Conservation (phyloP, 2,329 filamentous ascomycete species). For the Pyrenochaeta sp. region DNA sequence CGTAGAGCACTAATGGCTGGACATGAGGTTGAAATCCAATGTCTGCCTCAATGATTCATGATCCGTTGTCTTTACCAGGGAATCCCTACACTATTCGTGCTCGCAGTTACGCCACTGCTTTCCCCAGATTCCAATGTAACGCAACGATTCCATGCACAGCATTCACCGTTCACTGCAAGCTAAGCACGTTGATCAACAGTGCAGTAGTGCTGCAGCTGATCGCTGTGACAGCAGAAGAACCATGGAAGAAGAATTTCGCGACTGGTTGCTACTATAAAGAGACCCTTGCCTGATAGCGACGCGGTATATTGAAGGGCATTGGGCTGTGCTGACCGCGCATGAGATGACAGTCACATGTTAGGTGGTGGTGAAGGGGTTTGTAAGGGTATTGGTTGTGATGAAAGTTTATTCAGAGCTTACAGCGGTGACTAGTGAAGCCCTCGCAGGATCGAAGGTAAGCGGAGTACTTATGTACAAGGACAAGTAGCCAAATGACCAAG, state of each 20-base stretch:
- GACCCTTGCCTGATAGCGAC: not conserved
- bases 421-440: not conserved
- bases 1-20: too few species aligned
- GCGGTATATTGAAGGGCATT: not conserved
- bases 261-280: not conserved
- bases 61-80: too few species aligned
- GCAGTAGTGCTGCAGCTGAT: not conserved
- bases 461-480: not conserved
- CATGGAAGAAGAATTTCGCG: not conserved
- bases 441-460: not conserved
- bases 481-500: not conserved
- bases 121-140: not conserved
- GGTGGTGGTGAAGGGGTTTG: not conserved
- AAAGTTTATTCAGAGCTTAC: not conserved
- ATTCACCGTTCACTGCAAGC: slow-evolving; percentile 2
- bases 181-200: not conserved
- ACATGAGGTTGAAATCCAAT: too few species aligned
- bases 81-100: not conserved
- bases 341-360: slow-evolving; percentile 4
- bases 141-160: not conserved
- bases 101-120: not conserved
- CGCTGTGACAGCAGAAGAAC: not conserved
- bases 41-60: too few species aligned
- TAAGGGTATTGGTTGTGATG: not conserved
- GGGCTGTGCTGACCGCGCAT: slow-evolving; percentile 3